Evolutionary conservation across 805 yeast genomes (phyloP).

Genomic region (Cyberlindnera mississippiensis): DNA sequence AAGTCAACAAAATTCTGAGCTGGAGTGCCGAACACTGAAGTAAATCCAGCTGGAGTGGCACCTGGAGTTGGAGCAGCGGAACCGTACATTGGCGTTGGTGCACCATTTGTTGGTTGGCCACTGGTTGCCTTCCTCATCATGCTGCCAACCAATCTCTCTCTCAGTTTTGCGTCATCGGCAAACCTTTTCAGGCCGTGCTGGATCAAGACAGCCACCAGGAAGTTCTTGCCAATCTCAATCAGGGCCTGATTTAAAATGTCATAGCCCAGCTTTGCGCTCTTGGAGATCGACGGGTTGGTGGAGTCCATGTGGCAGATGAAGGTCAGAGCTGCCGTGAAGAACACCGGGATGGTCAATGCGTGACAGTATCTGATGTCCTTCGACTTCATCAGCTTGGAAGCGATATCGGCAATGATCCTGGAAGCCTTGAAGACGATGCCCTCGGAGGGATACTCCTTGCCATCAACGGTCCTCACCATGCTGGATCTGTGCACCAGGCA

Average conservation of each 20-base stretch:
- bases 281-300: conserved; percentile 31
- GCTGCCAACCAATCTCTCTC: conserved; percentile 20
- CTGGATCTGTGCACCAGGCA: conserved; percentile 70
- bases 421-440: conserved; percentile 82
- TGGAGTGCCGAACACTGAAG: conserved; percentile 9
- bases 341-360: conserved; percentile 53
- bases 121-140: conserved; percentile 16
- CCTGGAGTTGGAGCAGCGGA: conserved; percentile 10
- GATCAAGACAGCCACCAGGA: conserved; percentile 50
- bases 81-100: conserved; percentile 15
- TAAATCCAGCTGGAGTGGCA: too few relatives aligned
- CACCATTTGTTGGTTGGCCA: conserved; percentile 9
- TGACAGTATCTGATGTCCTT: conserved; percentile 51
- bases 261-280: conserved; percentile 35
- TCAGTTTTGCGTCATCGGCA: conserved; percentile 31
- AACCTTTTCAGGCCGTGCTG: conserved; percentile 45
- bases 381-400: conserved; percentile 48
- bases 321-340: conserved; percentile 64
- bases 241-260: conserved; percentile 32
- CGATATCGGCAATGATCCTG: conserved; percentile 63
- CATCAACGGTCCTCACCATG: conserved; percentile 41
- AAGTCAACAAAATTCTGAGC: conserved; percentile 1
- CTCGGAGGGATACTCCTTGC: conserved; percentile 29
- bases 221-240: conserved; percentile 42
- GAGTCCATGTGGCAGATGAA: conserved; percentile 64